Percentiles rank a stretch among this genome's conserved stretches.
phyloP scores from a whole-genome alignment of 805 yeast species.

The Saccharomycopsis guyanensis region DNA sequence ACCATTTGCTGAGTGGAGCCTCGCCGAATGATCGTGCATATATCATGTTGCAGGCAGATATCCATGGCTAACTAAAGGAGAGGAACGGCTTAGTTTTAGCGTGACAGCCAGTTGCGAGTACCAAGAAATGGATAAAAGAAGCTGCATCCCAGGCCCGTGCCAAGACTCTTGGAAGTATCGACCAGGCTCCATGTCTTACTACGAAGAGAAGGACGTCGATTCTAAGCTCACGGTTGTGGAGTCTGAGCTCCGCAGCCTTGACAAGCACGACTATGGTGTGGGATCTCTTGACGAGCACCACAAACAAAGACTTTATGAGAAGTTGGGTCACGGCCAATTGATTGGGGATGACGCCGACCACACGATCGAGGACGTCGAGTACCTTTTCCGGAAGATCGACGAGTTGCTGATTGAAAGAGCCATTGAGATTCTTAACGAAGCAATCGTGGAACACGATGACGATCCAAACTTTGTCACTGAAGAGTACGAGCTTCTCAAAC shows the following conservation, averaged over 20 bases:
- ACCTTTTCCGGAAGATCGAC: conserved; percentile 34
- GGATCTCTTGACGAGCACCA: conserved; percentile 24
- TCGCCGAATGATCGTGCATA: too few relatives aligned
- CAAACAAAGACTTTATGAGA: conserved; percentile 24
- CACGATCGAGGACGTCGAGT: conserved; percentile 16
- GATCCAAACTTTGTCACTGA: conserved; percentile 40
- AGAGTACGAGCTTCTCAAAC: conserved; percentile 30
- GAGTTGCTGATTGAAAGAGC: conserved; percentile 33
- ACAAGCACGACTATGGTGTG: conserved; percentile 11
- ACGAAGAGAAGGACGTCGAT: neutral
- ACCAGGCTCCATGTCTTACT: neutral
- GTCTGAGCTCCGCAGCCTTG: neutral
- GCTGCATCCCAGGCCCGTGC: too few relatives aligned
- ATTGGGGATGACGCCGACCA: conserved; percentile 11
- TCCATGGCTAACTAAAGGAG: too few relatives aligned
- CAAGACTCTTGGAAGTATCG: too few relatives aligned
- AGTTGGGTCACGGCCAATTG: conserved; percentile 18
- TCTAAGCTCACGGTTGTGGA: neutral
- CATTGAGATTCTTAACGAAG: conserved; percentile 31
- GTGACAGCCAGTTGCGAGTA: too few relatives aligned
- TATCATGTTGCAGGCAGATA: too few relatives aligned
- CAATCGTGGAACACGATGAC: conserved; percentile 34
- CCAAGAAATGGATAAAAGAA: too few relatives aligned
- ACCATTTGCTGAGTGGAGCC: too few relatives aligned
- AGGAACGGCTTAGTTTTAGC: too few relatives aligned